phyloP scores from a whole-genome alignment of 2,329 filamentous ascomycete genomes.

The Cladosporium velox region DNA sequence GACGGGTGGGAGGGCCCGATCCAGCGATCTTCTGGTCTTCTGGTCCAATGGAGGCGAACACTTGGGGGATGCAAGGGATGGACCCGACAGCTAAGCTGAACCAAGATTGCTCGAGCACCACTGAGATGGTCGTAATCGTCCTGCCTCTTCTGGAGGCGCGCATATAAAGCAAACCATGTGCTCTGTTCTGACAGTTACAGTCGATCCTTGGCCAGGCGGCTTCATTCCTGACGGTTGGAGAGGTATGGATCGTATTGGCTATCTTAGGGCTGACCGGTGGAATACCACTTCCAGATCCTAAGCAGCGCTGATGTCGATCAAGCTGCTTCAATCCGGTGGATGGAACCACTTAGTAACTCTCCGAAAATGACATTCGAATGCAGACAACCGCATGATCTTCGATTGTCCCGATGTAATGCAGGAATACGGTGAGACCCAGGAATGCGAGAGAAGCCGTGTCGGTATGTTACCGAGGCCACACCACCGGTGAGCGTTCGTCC shows the following conservation, averaged over 20 bases:
- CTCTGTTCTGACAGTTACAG: not conserved
- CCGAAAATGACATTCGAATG: not conserved
- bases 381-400: not conserved
- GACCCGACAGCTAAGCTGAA: constrained; percentile 1
- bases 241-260: not conserved
- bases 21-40: not conserved
- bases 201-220: constrained; percentile 3
- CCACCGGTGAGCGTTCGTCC: not conserved
- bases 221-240: constrained; percentile 5
- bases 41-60: constrained; percentile 6
- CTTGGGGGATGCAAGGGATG: constrained; percentile 15
- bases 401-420: not conserved
- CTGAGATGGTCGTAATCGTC: not conserved
- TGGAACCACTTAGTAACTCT: not conserved
- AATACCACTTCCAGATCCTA: not conserved
- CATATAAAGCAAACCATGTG: constrained; percentile 12
- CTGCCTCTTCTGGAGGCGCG: constrained; percentile 7
- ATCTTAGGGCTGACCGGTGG: not conserved
- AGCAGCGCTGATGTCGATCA: not conserved
- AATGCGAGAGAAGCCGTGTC: not conserved
- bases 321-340: not conserved
- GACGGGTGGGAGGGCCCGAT: not conserved
- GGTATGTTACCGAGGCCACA: not conserved
- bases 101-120: constrained; percentile 8
- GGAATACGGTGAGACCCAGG: constrained; percentile 5